Conservation (phyloP, 1,139 yeast genomes). For the Geotrichum armillariae region DNA sequence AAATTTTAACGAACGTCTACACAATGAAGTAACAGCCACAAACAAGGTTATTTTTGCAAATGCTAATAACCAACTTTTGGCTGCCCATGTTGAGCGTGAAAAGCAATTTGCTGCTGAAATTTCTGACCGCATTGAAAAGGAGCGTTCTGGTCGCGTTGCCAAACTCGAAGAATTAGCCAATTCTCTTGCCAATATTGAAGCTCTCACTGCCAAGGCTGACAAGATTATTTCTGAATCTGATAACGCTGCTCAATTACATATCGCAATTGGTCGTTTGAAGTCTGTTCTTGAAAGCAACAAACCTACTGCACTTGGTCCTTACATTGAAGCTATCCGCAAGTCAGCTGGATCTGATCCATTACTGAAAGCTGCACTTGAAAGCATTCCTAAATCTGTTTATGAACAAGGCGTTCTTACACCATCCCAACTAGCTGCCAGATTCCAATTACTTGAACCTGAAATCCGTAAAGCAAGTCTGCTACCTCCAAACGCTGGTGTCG, state of each 20-base stretch:
- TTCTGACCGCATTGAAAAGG: slow-evolving; percentile 65
- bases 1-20: slow-evolving; percentile 60
- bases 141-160: slow-evolving; percentile 79
- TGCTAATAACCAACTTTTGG: slow-evolving; percentile 73
- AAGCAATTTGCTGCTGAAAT: slow-evolving; percentile 68
- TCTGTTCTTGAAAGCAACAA: slow-evolving; percentile 44
- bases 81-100: slow-evolving; percentile 71
- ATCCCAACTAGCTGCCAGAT: slow-evolving; percentile 61
- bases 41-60: slow-evolving; percentile 68
- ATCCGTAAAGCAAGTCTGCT: slow-evolving; percentile 83
- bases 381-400: slow-evolving; percentile 52
- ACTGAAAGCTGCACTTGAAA: slow-evolving; percentile 44
- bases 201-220: slow-evolving; percentile 59
- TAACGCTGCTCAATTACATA: slow-evolving; percentile 56
- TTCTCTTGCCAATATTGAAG: slow-evolving; percentile 59
- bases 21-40: slow-evolving; percentile 67
- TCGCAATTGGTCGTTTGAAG: slow-evolving; percentile 56
- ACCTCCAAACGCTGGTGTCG: slow-evolving; percentile 93
- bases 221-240: slow-evolving; percentile 56
- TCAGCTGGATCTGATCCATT: slow-evolving; percentile 37
- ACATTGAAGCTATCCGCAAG: slow-evolving; percentile 38
- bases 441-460: slow-evolving; percentile 77
- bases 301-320: slow-evolving; percentile 41
- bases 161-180: slow-evolving; percentile 60
- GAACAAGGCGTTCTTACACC: slow-evolving; percentile 56